These are phyloP conservation scores for Parmales sp. DNA, from an alignment of 108 stramenopile species.

Conservation along the genomic window DNA sequence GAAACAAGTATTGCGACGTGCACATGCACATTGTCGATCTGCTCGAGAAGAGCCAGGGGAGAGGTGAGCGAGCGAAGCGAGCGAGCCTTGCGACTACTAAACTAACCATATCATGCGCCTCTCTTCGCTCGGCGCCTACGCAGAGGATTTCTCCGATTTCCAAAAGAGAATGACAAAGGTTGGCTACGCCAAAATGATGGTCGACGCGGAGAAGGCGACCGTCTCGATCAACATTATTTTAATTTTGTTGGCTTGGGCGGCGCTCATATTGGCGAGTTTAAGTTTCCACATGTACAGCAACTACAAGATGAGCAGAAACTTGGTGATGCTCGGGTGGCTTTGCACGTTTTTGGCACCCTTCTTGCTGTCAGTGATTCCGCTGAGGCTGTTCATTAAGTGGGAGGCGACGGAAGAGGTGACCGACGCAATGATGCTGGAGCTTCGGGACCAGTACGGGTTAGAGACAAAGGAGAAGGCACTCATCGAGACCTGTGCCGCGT, in stretches of 20 bases:
- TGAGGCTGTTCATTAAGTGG: slow-evolving; percentile 9
- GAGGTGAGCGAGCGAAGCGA: not conserved
- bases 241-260: slow-evolving; percentile 6
- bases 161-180: slow-evolving; percentile 4
- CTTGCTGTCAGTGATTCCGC: slow-evolving; percentile 5
- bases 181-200: slow-evolving; percentile 10
- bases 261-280: not conserved
- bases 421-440: slow-evolving; percentile 5
- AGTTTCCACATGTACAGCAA: slow-evolving; percentile 6
- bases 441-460: slow-evolving; percentile 1
- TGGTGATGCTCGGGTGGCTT: slow-evolving; percentile 4
- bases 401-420: not conserved
- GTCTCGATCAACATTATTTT: not conserved
- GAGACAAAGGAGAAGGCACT: not conserved
- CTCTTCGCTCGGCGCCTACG: not conserved
- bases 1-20: slow-evolving; percentile 5
- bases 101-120: not conserved
- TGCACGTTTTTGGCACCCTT: slow-evolving; percentile 9
- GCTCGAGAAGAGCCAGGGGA: not conserved
- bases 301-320: not conserved
- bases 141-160: not conserved
- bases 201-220: not conserved
- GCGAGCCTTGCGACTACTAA: not conserved
- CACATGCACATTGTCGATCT: not conserved
- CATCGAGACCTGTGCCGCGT: not conserved